Percentiles rank a stretch among this genome's conserved stretches.
Conservation (phyloP, 2,329 filamentous ascomycete genomes). For the Trichoderma semiorbis region DNA sequence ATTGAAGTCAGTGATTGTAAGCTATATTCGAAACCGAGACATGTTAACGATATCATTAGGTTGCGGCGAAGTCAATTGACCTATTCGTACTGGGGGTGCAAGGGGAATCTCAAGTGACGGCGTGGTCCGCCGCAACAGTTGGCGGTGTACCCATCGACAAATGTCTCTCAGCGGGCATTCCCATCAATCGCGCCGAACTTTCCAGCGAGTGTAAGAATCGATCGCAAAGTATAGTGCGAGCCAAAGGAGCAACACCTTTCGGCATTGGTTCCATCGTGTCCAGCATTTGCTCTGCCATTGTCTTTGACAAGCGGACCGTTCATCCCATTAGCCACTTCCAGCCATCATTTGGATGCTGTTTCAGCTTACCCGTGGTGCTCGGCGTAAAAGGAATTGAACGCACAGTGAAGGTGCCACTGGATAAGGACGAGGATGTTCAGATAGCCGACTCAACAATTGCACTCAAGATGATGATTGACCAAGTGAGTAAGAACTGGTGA, state of each 20-base stretch:
- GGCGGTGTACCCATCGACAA: constrained; percentile 21
- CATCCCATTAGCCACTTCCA: constrained; percentile 48
- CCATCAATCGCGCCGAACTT: constrained; percentile 34
- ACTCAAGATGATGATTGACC: background rate
- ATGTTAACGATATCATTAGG: background rate
- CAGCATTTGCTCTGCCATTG: constrained; percentile 48
- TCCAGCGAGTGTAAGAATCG: constrained; percentile 38
- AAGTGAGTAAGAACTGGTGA: background rate
- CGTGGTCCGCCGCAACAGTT: constrained; percentile 26
- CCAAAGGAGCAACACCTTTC: constrained; percentile 49
- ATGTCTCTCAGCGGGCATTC: background rate
- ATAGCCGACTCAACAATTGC: background rate
- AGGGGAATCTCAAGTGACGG: constrained; percentile 24
- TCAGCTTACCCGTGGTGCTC: constrained; percentile 47
- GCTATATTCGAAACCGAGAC: background rate
- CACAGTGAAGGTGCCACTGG: background rate
- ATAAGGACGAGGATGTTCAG: background rate
- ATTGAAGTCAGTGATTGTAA: constrained; percentile 2
- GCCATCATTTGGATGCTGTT: constrained; percentile 44
- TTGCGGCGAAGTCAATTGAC: constrained; percentile 15
- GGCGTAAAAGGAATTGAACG: constrained; percentile 38
- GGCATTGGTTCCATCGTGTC: constrained; percentile 48
- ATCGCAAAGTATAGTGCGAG: constrained; percentile 41
- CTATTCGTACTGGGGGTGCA: constrained; percentile 25
- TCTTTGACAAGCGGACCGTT: constrained; percentile 46